A percentile compares a stretch with the other conserved stretches of the same genome.
These are phyloP conservation scores for Backusella parvicylindrica DNA, from an alignment of 192 early-diverging fungal species.

Conservation along the genomic window DNA sequence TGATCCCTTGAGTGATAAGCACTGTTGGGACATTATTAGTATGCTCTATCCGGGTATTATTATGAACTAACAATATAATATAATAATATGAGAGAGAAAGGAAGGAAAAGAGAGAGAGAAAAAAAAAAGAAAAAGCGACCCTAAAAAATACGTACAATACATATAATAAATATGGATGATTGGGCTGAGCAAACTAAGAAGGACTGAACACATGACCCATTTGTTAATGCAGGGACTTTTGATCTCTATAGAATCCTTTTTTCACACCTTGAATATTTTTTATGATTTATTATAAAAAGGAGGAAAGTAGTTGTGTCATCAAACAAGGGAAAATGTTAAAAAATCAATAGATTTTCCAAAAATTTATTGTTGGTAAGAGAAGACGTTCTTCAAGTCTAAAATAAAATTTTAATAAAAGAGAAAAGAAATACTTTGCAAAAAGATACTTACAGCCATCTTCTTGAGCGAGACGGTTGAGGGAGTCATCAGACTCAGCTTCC, in stretches of 20 bases:
- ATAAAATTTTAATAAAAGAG: background rate
- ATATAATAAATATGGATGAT: background rate
- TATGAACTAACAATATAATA: no score
- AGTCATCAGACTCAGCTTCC: conserved; percentile 92
- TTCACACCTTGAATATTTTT: background rate
- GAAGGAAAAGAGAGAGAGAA: background rate
- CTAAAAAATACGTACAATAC: background rate
- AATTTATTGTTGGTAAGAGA: conserved; percentile 57
- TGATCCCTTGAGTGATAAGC: conserved; percentile 7
- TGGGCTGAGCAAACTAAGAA: conserved; percentile 4
- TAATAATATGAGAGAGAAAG: background rate
- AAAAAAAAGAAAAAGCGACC: background rate
- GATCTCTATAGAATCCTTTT: background rate
- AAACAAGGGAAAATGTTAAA: background rate
- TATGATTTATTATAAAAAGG: background rate
- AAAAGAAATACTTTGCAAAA: no score
- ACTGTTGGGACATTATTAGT: conserved; percentile 1
- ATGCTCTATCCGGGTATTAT: background rate
- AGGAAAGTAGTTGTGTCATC: background rate
- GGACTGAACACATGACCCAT: background rate
- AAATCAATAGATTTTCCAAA: background rate
- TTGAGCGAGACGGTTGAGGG: conserved; percentile 91
- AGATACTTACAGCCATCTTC: conserved; percentile 62
- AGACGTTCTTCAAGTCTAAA: conserved; percentile 54
- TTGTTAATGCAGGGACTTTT: background rate